These are phyloP conservation scores for Tricholoma matsutake DNA, from an alignment of 768 basidiomycete species.

Conservation along the genomic window DNA sequence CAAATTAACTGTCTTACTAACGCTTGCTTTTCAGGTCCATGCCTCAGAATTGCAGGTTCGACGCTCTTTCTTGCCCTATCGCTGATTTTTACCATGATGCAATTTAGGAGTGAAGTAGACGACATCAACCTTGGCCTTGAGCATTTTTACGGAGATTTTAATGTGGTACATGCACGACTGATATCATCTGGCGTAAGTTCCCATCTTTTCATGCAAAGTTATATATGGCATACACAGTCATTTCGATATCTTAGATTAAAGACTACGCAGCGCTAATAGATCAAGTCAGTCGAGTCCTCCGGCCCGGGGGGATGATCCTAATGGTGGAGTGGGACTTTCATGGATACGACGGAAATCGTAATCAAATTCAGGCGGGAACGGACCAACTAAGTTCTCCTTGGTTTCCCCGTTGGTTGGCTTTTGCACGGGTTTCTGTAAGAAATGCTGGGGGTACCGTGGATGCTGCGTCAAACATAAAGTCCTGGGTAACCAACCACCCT, in stretches of 20 bases:
- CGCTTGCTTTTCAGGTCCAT: slow-evolving; percentile 43
- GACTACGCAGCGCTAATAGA: slow-evolving; percentile 64
- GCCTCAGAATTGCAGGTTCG: slow-evolving; percentile 68
- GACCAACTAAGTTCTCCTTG: slow-evolving; percentile 49
- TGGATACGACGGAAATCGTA: slow-evolving; percentile 52
- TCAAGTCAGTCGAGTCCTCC: slow-evolving; percentile 62
- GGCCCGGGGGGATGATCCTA: slow-evolving; percentile 67
- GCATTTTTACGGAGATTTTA: slow-evolving; percentile 76
- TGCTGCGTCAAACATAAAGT: slow-evolving; percentile 52
- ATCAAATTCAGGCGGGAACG: slow-evolving; percentile 39
- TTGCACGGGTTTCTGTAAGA: slow-evolving; percentile 49
- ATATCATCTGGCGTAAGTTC: slow-evolving; percentile 67
- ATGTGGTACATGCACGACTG: slow-evolving; percentile 71
- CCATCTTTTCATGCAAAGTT: slow-evolving; percentile 3
- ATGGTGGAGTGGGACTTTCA: slow-evolving; percentile 68
- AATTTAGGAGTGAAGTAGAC: slow-evolving; percentile 71
- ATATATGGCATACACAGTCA: slow-evolving; percentile 14
- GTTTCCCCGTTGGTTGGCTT: slow-evolving; percentile 61
- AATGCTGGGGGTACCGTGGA: slow-evolving; percentile 60
- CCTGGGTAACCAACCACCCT: slow-evolving; percentile 53
- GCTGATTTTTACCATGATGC: slow-evolving; percentile 6
- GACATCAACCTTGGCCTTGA: slow-evolving; percentile 83
- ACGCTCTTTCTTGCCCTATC: slow-evolving; percentile 5
- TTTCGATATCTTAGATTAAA: slow-evolving; percentile 43
- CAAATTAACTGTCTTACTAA: slow-evolving; percentile 15